Evolutionary conservation across 441 rosid species (phyloP), one percentile per base, ranked within the genome.

Genomic region (Pelargonium hybrid): DNA sequence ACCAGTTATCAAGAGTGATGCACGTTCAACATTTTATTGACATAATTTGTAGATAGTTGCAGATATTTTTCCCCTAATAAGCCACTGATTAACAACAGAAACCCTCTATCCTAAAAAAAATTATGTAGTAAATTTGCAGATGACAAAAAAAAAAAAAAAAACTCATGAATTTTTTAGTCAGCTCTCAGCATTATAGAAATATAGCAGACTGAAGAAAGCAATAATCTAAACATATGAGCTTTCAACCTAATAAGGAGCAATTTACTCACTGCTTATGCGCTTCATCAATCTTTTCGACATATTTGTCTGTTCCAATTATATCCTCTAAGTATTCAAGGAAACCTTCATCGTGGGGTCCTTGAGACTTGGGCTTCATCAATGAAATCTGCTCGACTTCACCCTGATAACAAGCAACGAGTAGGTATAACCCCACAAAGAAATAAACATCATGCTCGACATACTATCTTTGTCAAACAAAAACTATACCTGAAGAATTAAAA

Each of bases 361-460:
- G 97, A 74, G 96, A 87, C 78, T 93, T 93, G 2, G 96, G 96
- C 78, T 88, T 93, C 98, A 93, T 93, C 74, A 93, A 83, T 23
- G 98, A 93, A 83, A 93, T 93, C 82, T 93, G 97, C 83, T 93
- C 98, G 9, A 93, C 97, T 82, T 94, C 98, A 73, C 97, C 98
- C 98, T 94, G 81, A 74, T 47, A 74, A 74, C 74, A 74, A 65
- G 64, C 62, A 79, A 62, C 65, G 71, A 66, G 37, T 50, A 73
- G 66, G 21, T 10, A 65, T 43, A 59, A 47, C 47, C 62, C 65
- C 23, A 41, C 1, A 65, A 2, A 45, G 65, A 82, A 57, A 34
- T 14, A 74, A 70, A 67, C 29, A 26, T 34, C 71, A 25, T 9
- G 52, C 11, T 1, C 47, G 66, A 39, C 69, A 9, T 29, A 50